Base-by-base conservation (phyloP, 306 rosid species). In the Benincasa hispida region DNA sequence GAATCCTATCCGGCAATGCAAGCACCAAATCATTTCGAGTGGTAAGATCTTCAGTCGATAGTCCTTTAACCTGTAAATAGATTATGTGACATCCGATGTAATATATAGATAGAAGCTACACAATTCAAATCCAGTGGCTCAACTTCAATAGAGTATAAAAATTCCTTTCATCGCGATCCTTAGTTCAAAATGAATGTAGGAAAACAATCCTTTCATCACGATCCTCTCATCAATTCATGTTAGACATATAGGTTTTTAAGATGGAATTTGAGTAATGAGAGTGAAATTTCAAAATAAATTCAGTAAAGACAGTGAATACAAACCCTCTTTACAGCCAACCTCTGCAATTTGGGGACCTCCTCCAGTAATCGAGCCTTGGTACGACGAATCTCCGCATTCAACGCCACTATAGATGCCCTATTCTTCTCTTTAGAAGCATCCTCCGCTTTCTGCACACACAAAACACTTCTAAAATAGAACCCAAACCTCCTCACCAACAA, bases 361-460 rank as follows among this genome's bases (percentile, higher is more conserved):
- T 95, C 99, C 28, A 89, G 82, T 84, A 95, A 87, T 55, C 97
- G 82, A 81, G 96, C 90, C 82, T 95, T 95, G 19, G 91, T 92
- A 56, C 98, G 93, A 81, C 99, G 99, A 88, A 95, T 87, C 91
- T 95, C 99, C 2, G 98, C 98, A 89, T 92, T 95, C 89, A 95
- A 53, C 18, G 98, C 97, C 75, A 92, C 99, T 8, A 88, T 88
- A 45, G 99, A 89, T 19, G 99, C 99, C 82, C 86, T 90, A 30
- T 79, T 92, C 80, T 88, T 95, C 82, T 95, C 99, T 79, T 87
- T 90, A 8, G 97, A 86, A 82, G 96, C 99, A 10, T 79, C 77
- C 79, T 89, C 99, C 47, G 99, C 96, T 95, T 95, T 95, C 99
- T 95, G 72, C 87, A 88, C 24, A 87, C 17, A 63, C 24, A 83